A percentile compares a stretch with the other conserved stretches of the same genome.
These are phyloP conservation scores for Fonsecaea pedrosoi DNA, from an alignment of 2,329 filamentous ascomycete species.

Conservation along the genomic window DNA sequence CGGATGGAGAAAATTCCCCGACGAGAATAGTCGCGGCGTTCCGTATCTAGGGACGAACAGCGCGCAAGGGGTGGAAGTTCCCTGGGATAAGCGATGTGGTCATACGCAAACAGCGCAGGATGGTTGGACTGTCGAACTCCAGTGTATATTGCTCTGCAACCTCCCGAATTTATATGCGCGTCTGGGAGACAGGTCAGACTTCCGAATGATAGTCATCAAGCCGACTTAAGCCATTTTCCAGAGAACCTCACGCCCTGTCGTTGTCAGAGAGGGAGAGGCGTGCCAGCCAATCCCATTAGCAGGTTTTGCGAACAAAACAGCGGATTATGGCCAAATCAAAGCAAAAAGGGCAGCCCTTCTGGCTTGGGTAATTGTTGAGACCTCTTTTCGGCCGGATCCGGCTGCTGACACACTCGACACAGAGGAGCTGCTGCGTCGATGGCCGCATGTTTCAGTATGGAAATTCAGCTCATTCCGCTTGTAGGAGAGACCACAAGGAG, in stretches of 20 bases:
- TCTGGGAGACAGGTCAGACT: background rate
- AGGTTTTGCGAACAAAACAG: background rate
- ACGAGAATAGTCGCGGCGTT: background rate
- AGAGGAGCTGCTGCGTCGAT: constrained; percentile 33
- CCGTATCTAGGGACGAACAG: background rate
- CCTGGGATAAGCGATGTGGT: background rate
- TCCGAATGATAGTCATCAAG: background rate
- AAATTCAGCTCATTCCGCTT: background rate
- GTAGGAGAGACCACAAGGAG: background rate
- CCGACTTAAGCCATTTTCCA: background rate
- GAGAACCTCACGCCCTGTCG: background rate
- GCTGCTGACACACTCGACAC: constrained; percentile 13
- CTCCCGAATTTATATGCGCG: background rate
- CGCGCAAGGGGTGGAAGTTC: constrained; percentile 1
- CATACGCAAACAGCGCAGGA: constrained; percentile 5
- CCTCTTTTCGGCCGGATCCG: background rate
- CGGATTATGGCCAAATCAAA: constrained; percentile 25
- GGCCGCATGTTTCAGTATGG: constrained; percentile 34
- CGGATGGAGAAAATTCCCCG: constrained; percentile 14
- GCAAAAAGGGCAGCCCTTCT: constrained; percentile 32
- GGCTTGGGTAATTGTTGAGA: constrained; percentile 29
- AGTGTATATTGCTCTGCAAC: constrained; percentile 6
- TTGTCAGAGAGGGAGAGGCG: background rate
- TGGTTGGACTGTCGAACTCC: background rate
- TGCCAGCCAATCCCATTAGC: background rate